phyloP scores from a whole-genome alignment of 2,329 filamentous ascomycete genomes.

The Trichoderma sp. region DNA sequence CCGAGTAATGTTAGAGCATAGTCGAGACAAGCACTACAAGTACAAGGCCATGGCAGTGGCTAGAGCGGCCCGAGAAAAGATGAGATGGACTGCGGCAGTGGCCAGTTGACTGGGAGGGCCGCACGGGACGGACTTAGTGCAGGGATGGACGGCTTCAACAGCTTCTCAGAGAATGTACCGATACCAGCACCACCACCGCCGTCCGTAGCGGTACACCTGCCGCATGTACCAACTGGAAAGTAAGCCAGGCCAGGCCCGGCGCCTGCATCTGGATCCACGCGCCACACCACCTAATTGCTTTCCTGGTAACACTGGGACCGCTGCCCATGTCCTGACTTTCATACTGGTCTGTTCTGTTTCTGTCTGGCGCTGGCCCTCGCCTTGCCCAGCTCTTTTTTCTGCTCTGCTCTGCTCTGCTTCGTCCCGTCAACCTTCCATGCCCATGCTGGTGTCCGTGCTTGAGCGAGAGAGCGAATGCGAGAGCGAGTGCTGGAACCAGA shows the following conservation, averaged over 20 bases:
- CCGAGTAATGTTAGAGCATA: not conserved
- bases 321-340: not conserved
- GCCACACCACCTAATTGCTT: conserved; percentile 6
- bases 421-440: not conserved
- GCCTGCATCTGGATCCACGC: conserved; percentile 9
- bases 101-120: conserved; percentile 5
- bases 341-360: not conserved
- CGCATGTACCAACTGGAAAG: not conserved
- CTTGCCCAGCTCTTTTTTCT: not conserved
- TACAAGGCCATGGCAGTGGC: not conserved
- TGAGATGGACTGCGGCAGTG: conserved; percentile 15
- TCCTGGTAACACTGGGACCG: conserved; percentile 7
- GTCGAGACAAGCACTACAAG: not conserved
- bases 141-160: not conserved
- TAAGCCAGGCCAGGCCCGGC: not conserved
- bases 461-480: not conserved
- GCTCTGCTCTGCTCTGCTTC: not conserved
- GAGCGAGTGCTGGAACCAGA: not conserved
- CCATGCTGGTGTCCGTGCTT: not conserved
- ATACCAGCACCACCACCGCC: not conserved
- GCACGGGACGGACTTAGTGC: not conserved
- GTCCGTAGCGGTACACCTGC: not conserved
- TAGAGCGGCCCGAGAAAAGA: conserved; percentile 13
- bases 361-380: not conserved
- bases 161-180: not conserved